A percentile compares a stretch with the other conserved stretches of the same genome.
Conservation (phyloP, 2,329 filamentous ascomycete species). For the Aureobasidium mangrovei region DNA sequence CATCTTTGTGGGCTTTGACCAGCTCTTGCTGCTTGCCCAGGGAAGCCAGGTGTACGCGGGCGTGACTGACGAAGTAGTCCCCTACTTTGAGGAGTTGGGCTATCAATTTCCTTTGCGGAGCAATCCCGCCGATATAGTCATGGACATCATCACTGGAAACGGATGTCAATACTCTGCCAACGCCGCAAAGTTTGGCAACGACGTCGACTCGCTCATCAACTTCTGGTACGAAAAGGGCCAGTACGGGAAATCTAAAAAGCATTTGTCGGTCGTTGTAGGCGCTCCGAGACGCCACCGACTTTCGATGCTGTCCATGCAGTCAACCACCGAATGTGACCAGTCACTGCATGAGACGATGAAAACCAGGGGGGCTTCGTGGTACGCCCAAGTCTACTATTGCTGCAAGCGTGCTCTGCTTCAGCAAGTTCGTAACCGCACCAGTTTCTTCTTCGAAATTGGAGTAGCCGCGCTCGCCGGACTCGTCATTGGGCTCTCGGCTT, state of each 20-base stretch:
- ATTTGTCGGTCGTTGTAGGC: constrained; percentile 16
- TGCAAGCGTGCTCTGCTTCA: constrained; percentile 46
- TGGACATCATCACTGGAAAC: constrained; percentile 54
- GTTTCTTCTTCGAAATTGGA: constrained; percentile 47
- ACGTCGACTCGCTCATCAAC: constrained; percentile 42
- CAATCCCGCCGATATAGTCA: constrained; percentile 50
- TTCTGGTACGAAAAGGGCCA: constrained; percentile 34
- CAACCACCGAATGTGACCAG: constrained; percentile 33
- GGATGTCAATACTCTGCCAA: constrained; percentile 39
- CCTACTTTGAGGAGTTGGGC: constrained; percentile 46
- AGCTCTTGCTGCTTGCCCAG: constrained; percentile 46
- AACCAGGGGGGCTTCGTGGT: constrained; percentile 41
- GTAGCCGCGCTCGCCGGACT: constrained; percentile 45
- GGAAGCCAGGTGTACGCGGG: constrained; percentile 50
- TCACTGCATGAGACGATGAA: constrained; percentile 40
- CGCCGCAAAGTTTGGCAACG: constrained; percentile 29
- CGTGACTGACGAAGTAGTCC: constrained; percentile 33
- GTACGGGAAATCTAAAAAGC: constrained; percentile 17
- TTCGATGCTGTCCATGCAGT: constrained; percentile 24
- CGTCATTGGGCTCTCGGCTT: constrained; percentile 47
- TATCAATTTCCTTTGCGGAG: constrained; percentile 41
- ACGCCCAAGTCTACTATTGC: constrained; percentile 46
- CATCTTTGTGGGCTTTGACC: constrained; percentile 51
- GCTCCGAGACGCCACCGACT: constrained; percentile 19
- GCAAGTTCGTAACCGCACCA: constrained; percentile 45